Conservation (phyloP, 108 stramenopile genomes). For the Fragilaria radians region DNA sequence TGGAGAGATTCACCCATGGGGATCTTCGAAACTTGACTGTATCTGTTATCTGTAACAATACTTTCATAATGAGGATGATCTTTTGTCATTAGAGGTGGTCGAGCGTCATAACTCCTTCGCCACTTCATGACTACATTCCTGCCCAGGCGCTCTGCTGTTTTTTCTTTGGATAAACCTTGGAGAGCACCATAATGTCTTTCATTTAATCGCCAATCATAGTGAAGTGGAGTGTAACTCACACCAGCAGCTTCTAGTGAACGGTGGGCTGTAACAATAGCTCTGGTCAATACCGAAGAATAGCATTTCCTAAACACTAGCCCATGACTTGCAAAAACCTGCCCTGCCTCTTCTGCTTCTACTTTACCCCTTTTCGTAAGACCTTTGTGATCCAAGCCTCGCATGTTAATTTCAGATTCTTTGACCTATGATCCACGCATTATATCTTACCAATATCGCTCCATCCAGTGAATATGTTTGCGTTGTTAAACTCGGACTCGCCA, state of each 20-base stretch:
- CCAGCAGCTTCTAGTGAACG: neutral
- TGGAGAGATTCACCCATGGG: conserved; percentile 17
- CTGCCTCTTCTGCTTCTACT: no score
- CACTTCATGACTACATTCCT: conserved; percentile 94
- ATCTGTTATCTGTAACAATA: conserved; percentile 10
- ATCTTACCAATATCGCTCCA: conserved; percentile 75
- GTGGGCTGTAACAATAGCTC: neutral
- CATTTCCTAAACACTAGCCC: neutral
- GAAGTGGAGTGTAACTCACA: conserved; percentile 88
- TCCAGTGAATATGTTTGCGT: conserved; percentile 84
- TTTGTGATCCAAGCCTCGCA: no score
- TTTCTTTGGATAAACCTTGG: conserved; percentile 95
- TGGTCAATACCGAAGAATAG: neutral
- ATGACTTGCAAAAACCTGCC: no score
- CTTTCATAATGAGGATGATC: conserved; percentile 27
- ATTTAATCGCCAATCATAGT: conserved; percentile 85
- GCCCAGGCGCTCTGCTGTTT: conserved; percentile 94
- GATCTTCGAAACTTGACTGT: conserved; percentile 7
- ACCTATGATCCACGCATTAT: neutral
- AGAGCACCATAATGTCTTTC: conserved; percentile 90
- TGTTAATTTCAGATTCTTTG: no score
- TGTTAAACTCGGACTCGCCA: conserved; percentile 97
- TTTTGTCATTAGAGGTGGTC: conserved; percentile 68
- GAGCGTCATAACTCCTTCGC: conserved; percentile 93
- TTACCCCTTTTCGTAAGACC: no score